These are phyloP conservation scores for Zygotorulaspora danielsina DNA, from an alignment of 805 yeast species.

Conservation along the genomic window DNA sequence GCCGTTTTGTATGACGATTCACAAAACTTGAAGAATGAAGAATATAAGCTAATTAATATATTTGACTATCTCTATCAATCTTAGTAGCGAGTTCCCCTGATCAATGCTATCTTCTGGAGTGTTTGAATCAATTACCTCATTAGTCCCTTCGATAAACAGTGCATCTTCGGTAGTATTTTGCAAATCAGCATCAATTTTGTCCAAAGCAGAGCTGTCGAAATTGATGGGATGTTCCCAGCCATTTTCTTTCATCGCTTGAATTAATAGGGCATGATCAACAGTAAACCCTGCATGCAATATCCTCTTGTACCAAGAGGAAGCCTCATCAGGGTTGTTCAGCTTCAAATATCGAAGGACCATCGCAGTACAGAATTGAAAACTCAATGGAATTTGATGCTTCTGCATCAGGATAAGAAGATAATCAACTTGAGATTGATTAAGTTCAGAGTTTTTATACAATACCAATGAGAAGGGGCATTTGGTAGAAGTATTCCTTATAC, in stretches of 20 bases:
- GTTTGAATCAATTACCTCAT: constrained; percentile 2
- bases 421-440: constrained; percentile 20
- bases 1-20: too few species aligned
- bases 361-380: constrained; percentile 26
- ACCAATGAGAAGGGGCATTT: constrained; percentile 28
- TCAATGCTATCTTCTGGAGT: not conserved
- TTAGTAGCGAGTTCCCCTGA: constrained; percentile 4
- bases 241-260: constrained; percentile 17
- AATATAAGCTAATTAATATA: too few species aligned
- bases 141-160: constrained; percentile 8
- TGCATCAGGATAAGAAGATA: constrained; percentile 26
- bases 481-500: constrained; percentile 12
- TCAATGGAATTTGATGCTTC: constrained; percentile 17
- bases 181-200: constrained; percentile 6
- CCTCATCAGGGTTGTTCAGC: constrained; percentile 19
- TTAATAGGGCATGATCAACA: constrained; percentile 20
- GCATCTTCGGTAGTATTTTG: constrained; percentile 7
- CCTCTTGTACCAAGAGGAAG: constrained; percentile 30
- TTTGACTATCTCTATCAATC: constrained; percentile 8
- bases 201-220: constrained; percentile 16
- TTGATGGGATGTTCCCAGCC: constrained; percentile 28
- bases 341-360: constrained; percentile 24
- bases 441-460: constrained; percentile 18
- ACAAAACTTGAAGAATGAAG: too few species aligned
- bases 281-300: constrained; percentile 23